These are phyloP conservation scores for Zygosaccharomyces pseudobailii DNA, from an alignment of 1,139 yeast genomes.

Conservation along the genomic window DNA sequence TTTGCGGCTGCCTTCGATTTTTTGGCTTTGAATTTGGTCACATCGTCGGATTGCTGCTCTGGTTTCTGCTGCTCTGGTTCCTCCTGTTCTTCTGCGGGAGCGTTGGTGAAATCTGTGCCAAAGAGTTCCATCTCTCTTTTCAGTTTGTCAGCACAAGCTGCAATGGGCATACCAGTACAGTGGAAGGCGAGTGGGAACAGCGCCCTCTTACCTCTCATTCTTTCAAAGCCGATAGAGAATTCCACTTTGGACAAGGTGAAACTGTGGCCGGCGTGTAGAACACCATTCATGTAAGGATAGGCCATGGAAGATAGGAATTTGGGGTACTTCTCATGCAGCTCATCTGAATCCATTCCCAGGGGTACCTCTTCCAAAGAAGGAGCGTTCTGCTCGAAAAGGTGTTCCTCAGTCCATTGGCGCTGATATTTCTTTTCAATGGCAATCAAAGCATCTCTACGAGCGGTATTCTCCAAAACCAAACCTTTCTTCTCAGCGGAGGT, in stretches of 20 bases:
- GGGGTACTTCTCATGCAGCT: constrained; percentile 73
- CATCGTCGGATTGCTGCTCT: constrained; percentile 55
- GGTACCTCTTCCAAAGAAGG: constrained; percentile 68
- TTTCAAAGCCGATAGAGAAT: constrained; percentile 88
- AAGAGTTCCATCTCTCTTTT: constrained; percentile 88
- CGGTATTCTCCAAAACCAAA: constrained; percentile 48
- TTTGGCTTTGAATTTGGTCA: constrained; percentile 85
- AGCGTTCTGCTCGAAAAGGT: constrained; percentile 81
- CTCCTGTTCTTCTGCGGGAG: constrained; percentile 53
- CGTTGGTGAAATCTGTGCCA: constrained; percentile 76
- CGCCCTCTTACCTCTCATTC: constrained; percentile 91
- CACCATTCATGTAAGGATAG: constrained; percentile 98
- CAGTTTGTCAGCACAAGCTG: constrained; percentile 93
- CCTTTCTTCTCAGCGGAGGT: constrained; percentile 25
- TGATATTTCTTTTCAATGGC: constrained; percentile 90
- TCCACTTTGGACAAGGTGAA: constrained; percentile 95
- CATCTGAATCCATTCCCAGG: constrained; percentile 52
- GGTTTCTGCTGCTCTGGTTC: constrained; percentile 41
- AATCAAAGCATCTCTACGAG: constrained; percentile 90
- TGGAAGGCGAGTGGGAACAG: constrained; percentile 97
- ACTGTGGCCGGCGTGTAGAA: constrained; percentile 94
- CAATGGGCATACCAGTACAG: constrained; percentile 99
- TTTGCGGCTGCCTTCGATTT: constrained; percentile 91
- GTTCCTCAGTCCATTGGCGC: constrained; percentile 78
- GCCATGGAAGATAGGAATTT: constrained; percentile 95